Evolutionary conservation across 768 basidiomycete species (phyloP).

Genomic region (Tylopilus balloui): DNA sequence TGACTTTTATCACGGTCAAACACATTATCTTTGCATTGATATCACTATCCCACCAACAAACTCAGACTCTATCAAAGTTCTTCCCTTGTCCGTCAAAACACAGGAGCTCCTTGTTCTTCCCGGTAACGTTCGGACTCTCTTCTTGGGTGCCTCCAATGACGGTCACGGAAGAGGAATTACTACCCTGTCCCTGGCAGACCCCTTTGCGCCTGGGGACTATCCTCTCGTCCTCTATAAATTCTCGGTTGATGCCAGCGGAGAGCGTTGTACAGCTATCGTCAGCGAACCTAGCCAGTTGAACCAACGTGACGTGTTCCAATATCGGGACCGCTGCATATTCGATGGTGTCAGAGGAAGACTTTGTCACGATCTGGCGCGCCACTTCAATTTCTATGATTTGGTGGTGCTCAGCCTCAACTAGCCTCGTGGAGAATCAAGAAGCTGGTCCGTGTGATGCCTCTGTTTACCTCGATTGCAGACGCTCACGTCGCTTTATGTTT

Average conservation of each 20-base stretch:
- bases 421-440: background rate
- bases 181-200: constrained; percentile 4
- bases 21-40: constrained; percentile 14
- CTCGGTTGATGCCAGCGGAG: constrained; percentile 18
- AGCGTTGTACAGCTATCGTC: constrained; percentile 7
- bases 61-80: background rate
- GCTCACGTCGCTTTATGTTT: background rate
- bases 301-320: constrained; percentile 5
- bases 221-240: constrained; percentile 15
- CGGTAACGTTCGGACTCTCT: constrained; percentile 1
- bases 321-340: constrained; percentile 4
- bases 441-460: background rate
- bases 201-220: background rate
- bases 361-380: constrained; percentile 4
- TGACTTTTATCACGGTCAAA: background rate
- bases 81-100: constrained; percentile 10
- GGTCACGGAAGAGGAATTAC: constrained; percentile 16
- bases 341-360: constrained; percentile 21
- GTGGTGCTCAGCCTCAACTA: constrained; percentile 15
- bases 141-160: constrained; percentile 11
- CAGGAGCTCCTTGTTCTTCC: constrained; percentile 19
- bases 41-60: constrained; percentile 9
- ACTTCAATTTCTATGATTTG: constrained; percentile 4
- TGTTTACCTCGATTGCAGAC: background rate
- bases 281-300: constrained; percentile 12